A percentile compares a stretch with the other conserved stretches of the same genome.
Evolutionary conservation across 441 rosid genomes (phyloP).

Genomic region (Brassica hybrid): DNA sequence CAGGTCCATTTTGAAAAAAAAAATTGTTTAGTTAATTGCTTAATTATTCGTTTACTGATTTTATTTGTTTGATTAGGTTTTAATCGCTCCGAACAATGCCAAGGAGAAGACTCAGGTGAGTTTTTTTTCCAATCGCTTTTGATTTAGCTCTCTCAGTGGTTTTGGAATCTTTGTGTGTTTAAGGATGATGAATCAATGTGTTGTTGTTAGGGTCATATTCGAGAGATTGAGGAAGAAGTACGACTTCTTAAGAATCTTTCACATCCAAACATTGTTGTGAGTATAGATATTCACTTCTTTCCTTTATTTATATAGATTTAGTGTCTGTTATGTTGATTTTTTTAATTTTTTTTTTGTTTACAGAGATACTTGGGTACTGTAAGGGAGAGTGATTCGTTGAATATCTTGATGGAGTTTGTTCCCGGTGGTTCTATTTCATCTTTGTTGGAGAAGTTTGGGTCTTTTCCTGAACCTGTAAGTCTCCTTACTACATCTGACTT

Average conservation of each 20-base stretch:
- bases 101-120: conserved; percentile 94
- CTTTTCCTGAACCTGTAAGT: conserved; percentile 80
- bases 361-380: conserved; percentile 84
- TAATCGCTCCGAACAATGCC: conserved; percentile 78
- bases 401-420: conserved; percentile 75
- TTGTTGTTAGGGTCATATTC: conserved; percentile 72
- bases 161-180: background rate
- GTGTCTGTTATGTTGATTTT: background rate
- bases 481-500: conserved; percentile 32
- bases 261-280: conserved; percentile 96
- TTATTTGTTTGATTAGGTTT: conserved; percentile 56
- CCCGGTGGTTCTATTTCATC: conserved; percentile 84
- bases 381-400: conserved; percentile 68
- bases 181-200: conserved; percentile 6
- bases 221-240: conserved; percentile 99
- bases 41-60: background rate
- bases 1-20: conserved; percentile 48
- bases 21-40: background rate
- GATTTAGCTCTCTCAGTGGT: background rate
- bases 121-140: conserved; percentile 7
- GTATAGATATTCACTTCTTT: conserved; percentile 31
- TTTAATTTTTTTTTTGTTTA: background rate
- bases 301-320: no score
- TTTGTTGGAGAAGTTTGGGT: conserved; percentile 71
- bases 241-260: conserved; percentile 88